Base-by-base conservation (phyloP, 805 yeast species). In the Teunomyces atbi region DNA sequence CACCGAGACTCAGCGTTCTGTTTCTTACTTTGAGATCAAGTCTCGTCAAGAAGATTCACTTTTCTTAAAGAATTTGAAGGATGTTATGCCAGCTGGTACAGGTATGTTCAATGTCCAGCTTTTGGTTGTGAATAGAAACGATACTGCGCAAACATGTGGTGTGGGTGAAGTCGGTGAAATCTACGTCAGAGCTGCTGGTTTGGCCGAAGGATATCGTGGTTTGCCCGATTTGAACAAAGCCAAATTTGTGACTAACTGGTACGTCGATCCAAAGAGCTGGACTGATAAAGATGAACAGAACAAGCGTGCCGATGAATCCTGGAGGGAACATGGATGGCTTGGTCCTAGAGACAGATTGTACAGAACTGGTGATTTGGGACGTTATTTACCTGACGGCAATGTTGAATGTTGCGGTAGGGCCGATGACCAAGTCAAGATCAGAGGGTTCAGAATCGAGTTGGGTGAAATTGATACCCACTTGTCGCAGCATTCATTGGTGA, bases 131-230 rank as follows among this genome's bases (percentile, higher is more conserved):
- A 94, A 95, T 73, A 78, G 98, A 64, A 75, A 87, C 58, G 96
- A 92, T 59, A 79, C 86, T 48, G 78, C 89, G 15, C 95, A 89
- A 69, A 82, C 94, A 6, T 94, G 99, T 74, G 99, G 97, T 68
- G 90, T 94, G 53, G 99, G 99, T 55, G 99, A 94, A 69, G 94
- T 94, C 50, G 99, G 99, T 61, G 99, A 94, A 66, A 91, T 94
- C 52, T 94, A 94, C 61, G 98, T 95, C 8, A 83, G 99, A 62
- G 99, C 99, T 33, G 99, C 89, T 47, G 99, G 99, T 42, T 76
- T 94, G 47, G 96, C 97, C 13, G 99, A 92, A 66, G 97, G 98
- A 3, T 94, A 94, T 69, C 79, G 97, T 58, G 89, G 91, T 39
- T 77, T 91, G 49, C 97, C 96, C 5, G 96, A 91, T 27, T 69